phyloP scores from a whole-genome alignment of 495 filamentous ascomycete species.

The Thermothielavioides terrestris region DNA sequence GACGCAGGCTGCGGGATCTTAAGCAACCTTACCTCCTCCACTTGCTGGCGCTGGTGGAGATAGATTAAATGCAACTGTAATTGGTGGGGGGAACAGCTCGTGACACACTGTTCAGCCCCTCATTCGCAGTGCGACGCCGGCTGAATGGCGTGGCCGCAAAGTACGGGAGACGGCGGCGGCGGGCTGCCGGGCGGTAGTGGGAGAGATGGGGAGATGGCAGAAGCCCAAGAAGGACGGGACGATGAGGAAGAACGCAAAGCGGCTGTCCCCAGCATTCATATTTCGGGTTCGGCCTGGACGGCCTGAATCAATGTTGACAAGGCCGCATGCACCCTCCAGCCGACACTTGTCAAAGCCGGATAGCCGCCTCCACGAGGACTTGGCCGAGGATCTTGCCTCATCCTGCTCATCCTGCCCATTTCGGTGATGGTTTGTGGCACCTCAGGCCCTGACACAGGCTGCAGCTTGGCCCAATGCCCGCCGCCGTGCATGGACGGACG shows the following conservation, averaged over 20 bases:
- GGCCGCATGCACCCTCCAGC: slow-evolving; percentile 4
- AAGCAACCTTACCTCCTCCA: too few species aligned
- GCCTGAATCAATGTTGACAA: slow-evolving; percentile 11
- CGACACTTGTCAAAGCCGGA: not conserved
- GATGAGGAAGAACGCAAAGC: not conserved
- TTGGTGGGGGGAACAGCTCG: slow-evolving; percentile 19
- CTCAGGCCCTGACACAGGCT: slow-evolving; percentile 4
- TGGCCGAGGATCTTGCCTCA: not conserved
- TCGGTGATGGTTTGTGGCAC: not conserved
- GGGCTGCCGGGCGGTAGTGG: not conserved
- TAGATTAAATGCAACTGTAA: slow-evolving; percentile 25
- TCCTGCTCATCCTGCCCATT: not conserved
- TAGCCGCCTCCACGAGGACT: not conserved
- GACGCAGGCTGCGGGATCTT: slow-evolving; percentile 2
- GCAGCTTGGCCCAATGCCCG: slow-evolving; percentile 4
- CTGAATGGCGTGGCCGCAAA: slow-evolving; percentile 14
- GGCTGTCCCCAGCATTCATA: too few species aligned
- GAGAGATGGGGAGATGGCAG: slow-evolving; percentile 1
- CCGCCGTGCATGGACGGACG: not conserved
- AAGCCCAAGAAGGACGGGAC: not conserved
- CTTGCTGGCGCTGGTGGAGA: slow-evolving; percentile 6
- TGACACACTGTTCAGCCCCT: slow-evolving; percentile 17
- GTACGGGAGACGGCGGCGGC: not conserved
- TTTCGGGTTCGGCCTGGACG: slow-evolving; percentile 5
- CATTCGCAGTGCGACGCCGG: slow-evolving; percentile 21